phyloP scores from a whole-genome alignment of 169 alveolate species.

The Plasmodium adleri region DNA sequence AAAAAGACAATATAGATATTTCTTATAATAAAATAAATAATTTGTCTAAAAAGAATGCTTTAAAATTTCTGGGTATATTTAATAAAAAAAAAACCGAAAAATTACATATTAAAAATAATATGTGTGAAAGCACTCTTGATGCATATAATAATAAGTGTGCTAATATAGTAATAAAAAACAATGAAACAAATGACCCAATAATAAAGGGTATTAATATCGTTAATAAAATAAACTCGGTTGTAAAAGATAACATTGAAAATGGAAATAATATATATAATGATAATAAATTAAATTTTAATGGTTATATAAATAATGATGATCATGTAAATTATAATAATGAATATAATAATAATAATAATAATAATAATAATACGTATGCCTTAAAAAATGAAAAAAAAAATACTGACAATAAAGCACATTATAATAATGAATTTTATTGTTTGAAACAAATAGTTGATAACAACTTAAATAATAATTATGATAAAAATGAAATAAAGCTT shows the following conservation, averaged over 20 bases:
- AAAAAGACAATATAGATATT: slow-evolving; percentile 1
- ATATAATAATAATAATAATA: neutral
- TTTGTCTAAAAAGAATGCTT: slow-evolving; percentile 59
- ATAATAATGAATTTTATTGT: slow-evolving; percentile 35
- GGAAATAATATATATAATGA: slow-evolving; percentile 1
- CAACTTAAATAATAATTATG: slow-evolving; percentile 72
- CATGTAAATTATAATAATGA: neutral
- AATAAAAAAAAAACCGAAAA: slow-evolving; percentile 34
- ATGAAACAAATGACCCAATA: neutral
- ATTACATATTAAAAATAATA: neutral
- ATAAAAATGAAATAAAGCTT: slow-evolving; percentile 67
- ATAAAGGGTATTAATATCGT: neutral
- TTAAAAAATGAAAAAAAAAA: neutral
- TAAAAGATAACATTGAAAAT: neutral
- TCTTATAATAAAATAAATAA: slow-evolving; percentile 16
- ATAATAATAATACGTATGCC: neutral
- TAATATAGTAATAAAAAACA: neutral
- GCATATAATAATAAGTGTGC: slow-evolving; percentile 10
- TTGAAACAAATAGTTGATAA: slow-evolving; percentile 58
- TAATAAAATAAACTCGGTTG: neutral
- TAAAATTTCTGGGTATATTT: slow-evolving; percentile 54
- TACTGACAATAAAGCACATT: neutral
- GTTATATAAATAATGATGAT: neutral
- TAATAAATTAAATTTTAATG: neutral
- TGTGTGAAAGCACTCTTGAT: slow-evolving; percentile 19